phyloP scores from a whole-genome alignment of 2,329 filamentous ascomycete genomes.

The Trichoderma atroviride region DNA sequence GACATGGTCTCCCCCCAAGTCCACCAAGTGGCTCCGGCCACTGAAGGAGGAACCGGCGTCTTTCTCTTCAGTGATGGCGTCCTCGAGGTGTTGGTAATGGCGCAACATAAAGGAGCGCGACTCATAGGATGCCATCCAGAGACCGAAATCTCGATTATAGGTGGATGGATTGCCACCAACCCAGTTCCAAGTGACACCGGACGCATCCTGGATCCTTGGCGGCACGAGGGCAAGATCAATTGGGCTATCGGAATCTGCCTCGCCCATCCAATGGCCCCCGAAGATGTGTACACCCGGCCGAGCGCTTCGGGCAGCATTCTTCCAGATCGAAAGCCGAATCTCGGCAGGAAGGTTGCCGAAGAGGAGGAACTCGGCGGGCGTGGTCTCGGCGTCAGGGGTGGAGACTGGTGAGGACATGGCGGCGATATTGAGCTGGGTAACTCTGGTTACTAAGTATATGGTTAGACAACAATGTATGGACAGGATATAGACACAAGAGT shows the following conservation, averaged over 20 bases:
- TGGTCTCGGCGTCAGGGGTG: background rate
- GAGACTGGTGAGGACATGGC: background rate
- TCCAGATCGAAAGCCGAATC: background rate
- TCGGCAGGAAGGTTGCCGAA: background rate
- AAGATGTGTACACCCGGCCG: background rate
- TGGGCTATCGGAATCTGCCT: background rate
- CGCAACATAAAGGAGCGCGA: slow-evolving; percentile 19
- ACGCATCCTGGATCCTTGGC: background rate
- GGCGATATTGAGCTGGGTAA: background rate
- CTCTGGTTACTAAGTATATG: background rate
- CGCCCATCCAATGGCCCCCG: background rate
- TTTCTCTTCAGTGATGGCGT: background rate
- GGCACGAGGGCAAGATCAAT: background rate
- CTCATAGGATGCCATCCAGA: slow-evolving; percentile 25
- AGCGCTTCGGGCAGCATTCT: background rate
- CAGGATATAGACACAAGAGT: background rate
- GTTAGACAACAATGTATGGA: background rate
- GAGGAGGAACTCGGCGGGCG: background rate
- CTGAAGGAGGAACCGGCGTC: background rate
- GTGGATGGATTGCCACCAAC: slow-evolving; percentile 23
- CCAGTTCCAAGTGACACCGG: background rate
- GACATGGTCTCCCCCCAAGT: background rate
- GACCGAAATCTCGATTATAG: slow-evolving; percentile 22
- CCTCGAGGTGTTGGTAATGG: background rate
- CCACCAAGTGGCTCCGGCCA: background rate